Base-by-base conservation (phyloP, 768 basidiomycete species). In the Chalciporus piperatus region DNA sequence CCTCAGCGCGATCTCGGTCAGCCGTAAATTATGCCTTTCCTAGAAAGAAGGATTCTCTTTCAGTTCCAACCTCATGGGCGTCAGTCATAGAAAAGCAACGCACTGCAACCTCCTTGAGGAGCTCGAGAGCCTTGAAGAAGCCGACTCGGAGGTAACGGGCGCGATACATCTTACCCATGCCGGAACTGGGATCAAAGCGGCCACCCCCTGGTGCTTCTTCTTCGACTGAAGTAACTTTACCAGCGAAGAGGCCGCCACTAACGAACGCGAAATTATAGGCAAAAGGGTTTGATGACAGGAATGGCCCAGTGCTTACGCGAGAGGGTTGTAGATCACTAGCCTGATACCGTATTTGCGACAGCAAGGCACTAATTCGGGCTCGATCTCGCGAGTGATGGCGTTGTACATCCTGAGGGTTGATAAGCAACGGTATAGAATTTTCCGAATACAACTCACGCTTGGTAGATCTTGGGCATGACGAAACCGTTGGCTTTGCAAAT, bases 1-100 rank as follows among this genome's bases (percentile, higher is more conserved):
- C n/a, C 83, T 72, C 42, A 83, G 66, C 1, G 82, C 80, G 4
- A 82, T 72, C 64, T 84, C 81, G 3, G 75, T 71, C 50, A 82
- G 66, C 0, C 75, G 74, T 4, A 85, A 61, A 39, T 65, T 55
- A 52, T 82, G 69, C 44, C 73, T 76, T 32, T 74, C 74, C 76
- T 76, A 48, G 11, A 32, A 3, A 22, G 20, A 40, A 51, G 20
- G 43, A 43, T 6, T 13, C 13, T 27, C 13, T 43, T 35, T 33
- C n/a, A 51, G 12, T 17, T 3, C 16, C 8, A 7, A 8, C 27
- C 3, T 4, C 13, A 4, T 32, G 12, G 13, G 22, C 20, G 2
- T 4, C 16, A 22, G 14, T n/a, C 14, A 23, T 43, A 8, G 4
- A 38, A 19, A 16, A 43, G 19, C 14, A 33, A 58, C 75, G 10